phyloP scores from a whole-genome alignment of 2,329 filamentous ascomycete species.

The Monosporascus sp. region DNA sequence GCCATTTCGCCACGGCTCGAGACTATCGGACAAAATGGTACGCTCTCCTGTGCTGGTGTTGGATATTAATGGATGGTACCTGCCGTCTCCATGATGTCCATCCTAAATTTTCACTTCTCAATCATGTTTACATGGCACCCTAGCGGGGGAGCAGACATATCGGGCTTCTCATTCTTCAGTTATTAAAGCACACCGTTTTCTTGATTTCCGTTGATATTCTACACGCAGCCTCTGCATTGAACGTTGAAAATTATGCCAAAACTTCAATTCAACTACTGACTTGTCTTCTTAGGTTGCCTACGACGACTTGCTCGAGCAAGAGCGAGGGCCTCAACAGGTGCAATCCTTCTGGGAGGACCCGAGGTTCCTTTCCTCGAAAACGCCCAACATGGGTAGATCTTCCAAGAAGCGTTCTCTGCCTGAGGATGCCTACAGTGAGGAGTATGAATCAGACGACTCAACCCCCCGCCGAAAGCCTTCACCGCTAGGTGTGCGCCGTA shows the following conservation, averaged over 20 bases:
- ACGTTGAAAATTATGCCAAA: too few relatives aligned
- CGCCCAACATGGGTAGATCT: constrained; percentile 1
- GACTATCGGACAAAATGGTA: background rate
- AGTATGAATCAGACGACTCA: constrained; percentile 13
- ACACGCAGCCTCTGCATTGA: too few relatives aligned
- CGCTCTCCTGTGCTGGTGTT: background rate
- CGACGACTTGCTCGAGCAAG: constrained; percentile 21
- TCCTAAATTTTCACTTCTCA: background rate
- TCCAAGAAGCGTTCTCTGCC: constrained; percentile 10
- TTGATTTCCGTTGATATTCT: too few relatives aligned
- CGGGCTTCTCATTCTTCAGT: too few relatives aligned
- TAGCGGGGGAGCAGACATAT: background rate
- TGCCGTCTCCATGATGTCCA: background rate
- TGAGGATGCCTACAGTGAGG: constrained; percentile 20
- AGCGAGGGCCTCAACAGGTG: constrained; percentile 18
- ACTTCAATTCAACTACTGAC: background rate
- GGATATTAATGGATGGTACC: too few relatives aligned
- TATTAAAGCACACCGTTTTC: too few relatives aligned
- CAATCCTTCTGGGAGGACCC: constrained; percentile 14
- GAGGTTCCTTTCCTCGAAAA: constrained; percentile 3
- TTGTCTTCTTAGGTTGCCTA: constrained; percentile 20
- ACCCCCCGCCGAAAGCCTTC: background rate
- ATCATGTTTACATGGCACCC: background rate
- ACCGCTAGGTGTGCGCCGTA: constrained; percentile 6
- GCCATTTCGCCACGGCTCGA: background rate